Percentiles rank a stretch among this genome's conserved stretches.
Evolutionary conservation across 495 filamentous ascomycete species (phyloP).

Genomic region (Neurospora sp.): DNA sequence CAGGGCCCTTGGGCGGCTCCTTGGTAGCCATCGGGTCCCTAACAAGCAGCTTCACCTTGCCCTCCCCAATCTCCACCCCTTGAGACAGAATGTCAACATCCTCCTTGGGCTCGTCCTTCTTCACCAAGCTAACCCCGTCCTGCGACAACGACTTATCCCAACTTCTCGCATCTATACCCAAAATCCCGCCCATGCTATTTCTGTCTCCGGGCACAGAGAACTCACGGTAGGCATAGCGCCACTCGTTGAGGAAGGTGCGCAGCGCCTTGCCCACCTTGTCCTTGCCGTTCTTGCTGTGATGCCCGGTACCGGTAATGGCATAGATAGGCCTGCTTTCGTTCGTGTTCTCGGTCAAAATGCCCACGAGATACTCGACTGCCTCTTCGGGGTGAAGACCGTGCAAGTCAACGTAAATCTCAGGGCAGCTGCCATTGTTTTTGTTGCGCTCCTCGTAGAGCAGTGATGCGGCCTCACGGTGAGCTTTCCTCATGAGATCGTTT

Average conservation of each 20-base stretch:
- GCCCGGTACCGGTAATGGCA: constrained; percentile 91
- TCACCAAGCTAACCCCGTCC: constrained; percentile 30
- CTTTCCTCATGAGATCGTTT: constrained; percentile 94
- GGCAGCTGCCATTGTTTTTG: constrained; percentile 46
- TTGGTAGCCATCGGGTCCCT: constrained; percentile 29
- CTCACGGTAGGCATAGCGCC: constrained; percentile 91
- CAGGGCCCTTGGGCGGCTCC: constrained; percentile 38
- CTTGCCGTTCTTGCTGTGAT: constrained; percentile 97
- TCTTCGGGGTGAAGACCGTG: constrained; percentile 96
- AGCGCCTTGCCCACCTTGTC: constrained; percentile 97
- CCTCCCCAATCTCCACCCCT: constrained; percentile 48
- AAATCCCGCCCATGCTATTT: constrained; percentile 81
- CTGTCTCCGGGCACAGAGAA: constrained; percentile 91
- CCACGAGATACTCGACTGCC: constrained; percentile 88
- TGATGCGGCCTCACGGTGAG: constrained; percentile 87
- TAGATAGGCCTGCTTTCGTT: constrained; percentile 70
- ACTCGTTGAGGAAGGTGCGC: constrained; percentile 83
- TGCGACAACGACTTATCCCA: constrained; percentile 63
- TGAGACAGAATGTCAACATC: constrained; percentile 50
- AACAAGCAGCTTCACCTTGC: constrained; percentile 49
- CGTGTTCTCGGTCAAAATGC: constrained; percentile 71
- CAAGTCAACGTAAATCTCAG: constrained; percentile 88
- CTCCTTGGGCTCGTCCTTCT: constrained; percentile 43
- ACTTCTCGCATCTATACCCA: constrained; percentile 85
- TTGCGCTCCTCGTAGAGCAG: constrained; percentile 93